phyloP scores from a whole-genome alignment of 495 filamentous ascomycete genomes.

The Sphaerosporella brunnea region DNA sequence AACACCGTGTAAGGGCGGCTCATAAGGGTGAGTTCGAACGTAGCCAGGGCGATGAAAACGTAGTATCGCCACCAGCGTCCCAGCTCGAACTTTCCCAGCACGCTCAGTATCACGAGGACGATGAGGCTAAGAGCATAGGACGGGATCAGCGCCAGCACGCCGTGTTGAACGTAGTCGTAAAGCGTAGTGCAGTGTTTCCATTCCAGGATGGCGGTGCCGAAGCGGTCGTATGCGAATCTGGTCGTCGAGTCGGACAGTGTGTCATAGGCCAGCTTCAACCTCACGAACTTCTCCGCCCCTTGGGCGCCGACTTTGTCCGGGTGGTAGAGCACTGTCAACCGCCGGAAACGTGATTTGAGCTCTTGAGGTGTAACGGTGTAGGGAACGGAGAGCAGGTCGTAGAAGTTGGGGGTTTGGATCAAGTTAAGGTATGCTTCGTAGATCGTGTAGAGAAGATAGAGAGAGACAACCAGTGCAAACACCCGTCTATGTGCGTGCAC shows the following conservation, averaged over 20 bases:
- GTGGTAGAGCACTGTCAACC: constrained; percentile 68
- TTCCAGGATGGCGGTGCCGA: constrained; percentile 53
- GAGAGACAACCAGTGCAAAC: constrained; percentile 58
- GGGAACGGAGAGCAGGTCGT: constrained; percentile 51
- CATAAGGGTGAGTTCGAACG: constrained; percentile 56
- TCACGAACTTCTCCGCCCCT: constrained; percentile 53
- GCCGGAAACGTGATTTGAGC: constrained; percentile 70
- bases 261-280: constrained; percentile 67
- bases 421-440: constrained; percentile 80
- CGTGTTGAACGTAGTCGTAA: constrained; percentile 53
- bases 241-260: constrained; percentile 59
- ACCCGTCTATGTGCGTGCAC: constrained; percentile 59
- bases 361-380: constrained; percentile 50
- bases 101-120: constrained; percentile 47
- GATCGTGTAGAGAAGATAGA: constrained; percentile 82
- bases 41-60: constrained; percentile 45
- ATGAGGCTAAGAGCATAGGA: constrained; percentile 49
- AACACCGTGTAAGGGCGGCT: constrained; percentile 40
- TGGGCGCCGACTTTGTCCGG: constrained; percentile 62
- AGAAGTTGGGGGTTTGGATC: constrained; percentile 53
- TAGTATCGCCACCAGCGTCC: constrained; percentile 87
- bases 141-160: constrained; percentile 39
- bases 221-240: constrained; percentile 85
- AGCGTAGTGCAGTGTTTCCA: constrained; percentile 55
- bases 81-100: constrained; percentile 66